Evolutionary conservation across 306 rosid species (phyloP), one percentile per base, ranked within the genome.

Genomic region (Luffa acutangula): DNA sequence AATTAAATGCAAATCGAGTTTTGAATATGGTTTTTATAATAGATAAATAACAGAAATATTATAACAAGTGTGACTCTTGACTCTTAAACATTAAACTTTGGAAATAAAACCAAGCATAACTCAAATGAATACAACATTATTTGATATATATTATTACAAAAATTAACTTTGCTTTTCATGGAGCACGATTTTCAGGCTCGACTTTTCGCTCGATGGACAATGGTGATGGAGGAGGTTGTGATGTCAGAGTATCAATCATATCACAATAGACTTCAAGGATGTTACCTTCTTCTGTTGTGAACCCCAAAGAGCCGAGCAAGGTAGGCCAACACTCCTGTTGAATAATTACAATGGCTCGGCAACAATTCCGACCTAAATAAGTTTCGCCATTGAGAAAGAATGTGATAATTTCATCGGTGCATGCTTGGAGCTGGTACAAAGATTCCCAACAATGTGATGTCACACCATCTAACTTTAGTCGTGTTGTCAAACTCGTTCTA

Each of bases 321-420:
- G 87, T 80, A 3, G 97, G 97, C 97, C 97, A 88, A 57, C 97
- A 92, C 10, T 88, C 87, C 25, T 81, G 91, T 4, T 79, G 85
- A 54, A 92, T 86, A 9, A 81, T 82, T 59, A 72, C 21, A 34
- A 88, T 85, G 65, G 91, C 93, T n/a, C 80, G 75, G 75, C 93
- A 92, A 31, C 94, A 92, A 18, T 76, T 78, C 3, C 80, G 80
- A 1, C 94, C 93, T 69, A 92, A 65, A 72, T 83, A 81, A 1
- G 89, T 85, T 79, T 92, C 86, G 2, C 92, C 91, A 46, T 86
- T 90, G 7, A 88, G 25, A 58, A 92, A 88, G 82, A 92, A 92
- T 18, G 71, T 39, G 37, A 88, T 59, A 0, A 92, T 82, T 74
- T 90, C 94, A 0, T 88, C 85, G 8, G 85, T 83, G 76, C 97